Evolutionary conservation across 2,329 filamentous ascomycete genomes (phyloP).

Genomic region (Teratosphaeriaceae sp.): DNA sequence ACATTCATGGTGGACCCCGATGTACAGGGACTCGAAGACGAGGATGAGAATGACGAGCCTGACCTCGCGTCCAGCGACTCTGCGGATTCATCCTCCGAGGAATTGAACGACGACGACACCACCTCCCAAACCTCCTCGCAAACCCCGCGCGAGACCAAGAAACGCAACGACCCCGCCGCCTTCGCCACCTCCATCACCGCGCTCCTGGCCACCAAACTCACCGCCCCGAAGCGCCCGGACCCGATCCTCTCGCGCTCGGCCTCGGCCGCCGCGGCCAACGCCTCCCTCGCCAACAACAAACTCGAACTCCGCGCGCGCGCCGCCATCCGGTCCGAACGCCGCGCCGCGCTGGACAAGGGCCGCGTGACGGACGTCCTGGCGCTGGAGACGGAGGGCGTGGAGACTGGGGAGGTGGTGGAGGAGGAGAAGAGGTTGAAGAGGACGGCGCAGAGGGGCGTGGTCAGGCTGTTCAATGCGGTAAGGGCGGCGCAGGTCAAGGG

Average conservation of each 20-base stretch:
- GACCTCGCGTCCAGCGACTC: slow-evolving; percentile 6
- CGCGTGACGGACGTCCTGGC: slow-evolving; percentile 80
- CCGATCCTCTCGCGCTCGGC: slow-evolving; percentile 85
- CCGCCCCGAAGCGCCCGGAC: slow-evolving; percentile 72
- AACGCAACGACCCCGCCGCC: slow-evolving; percentile 84
- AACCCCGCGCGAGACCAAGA: slow-evolving; percentile 48
- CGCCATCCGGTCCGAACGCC: slow-evolving; percentile 75
- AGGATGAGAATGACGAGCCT: slow-evolving; percentile 12
- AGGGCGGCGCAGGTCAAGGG: slow-evolving; percentile 86
- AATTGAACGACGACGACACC: slow-evolving; percentile 30
- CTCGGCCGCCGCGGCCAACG: slow-evolving; percentile 64
- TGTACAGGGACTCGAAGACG: slow-evolving; percentile 14
- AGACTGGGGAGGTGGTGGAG: slow-evolving; percentile 51
- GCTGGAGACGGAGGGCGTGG: slow-evolving; percentile 44
- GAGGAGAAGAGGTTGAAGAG: slow-evolving; percentile 76
- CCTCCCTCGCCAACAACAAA: slow-evolving; percentile 65
- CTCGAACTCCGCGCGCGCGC: slow-evolving; percentile 75
- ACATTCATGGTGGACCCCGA: slow-evolving; percentile 17
- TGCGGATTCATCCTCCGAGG: slow-evolving; percentile 5
- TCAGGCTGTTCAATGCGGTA: slow-evolving; percentile 95
- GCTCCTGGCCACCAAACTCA: slow-evolving; percentile 84
- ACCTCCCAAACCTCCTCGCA: slow-evolving; percentile 14
- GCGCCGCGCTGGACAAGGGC: slow-evolving; percentile 73
- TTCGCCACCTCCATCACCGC: slow-evolving; percentile 92
- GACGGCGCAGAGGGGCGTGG: slow-evolving; percentile 85